A percentile compares a stretch with the other conserved stretches of the same genome.
Evolutionary conservation across 495 filamentous ascomycete genomes (phyloP).

Genomic region (Penicillium canariense): DNA sequence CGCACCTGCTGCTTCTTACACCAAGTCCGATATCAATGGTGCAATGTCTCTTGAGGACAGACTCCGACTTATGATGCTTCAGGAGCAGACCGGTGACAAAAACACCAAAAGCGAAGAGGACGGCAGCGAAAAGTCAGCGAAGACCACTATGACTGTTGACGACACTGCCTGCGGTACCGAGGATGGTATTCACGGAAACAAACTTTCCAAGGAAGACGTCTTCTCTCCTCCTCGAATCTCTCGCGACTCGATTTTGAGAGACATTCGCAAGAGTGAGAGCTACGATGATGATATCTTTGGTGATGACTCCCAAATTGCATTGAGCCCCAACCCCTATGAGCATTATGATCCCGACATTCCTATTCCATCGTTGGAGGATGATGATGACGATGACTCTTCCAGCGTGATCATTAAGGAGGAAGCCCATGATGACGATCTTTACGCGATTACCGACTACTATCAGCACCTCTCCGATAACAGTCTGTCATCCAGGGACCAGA

Average conservation of each 20-base stretch:
- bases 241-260: constrained; percentile 86
- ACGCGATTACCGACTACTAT: constrained; percentile 61
- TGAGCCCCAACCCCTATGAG: constrained; percentile 52
- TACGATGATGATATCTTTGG: constrained; percentile 54
- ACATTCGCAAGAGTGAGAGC: constrained; percentile 70
- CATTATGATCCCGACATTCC: constrained; percentile 79
- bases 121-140: background rate
- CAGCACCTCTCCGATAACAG: constrained; percentile 48
- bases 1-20: constrained; percentile 60
- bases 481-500: constrained; percentile 43
- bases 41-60: constrained; percentile 80
- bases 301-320: constrained; percentile 55
- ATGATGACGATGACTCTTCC: constrained; percentile 56
- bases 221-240: constrained; percentile 73
- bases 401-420: constrained; percentile 70
- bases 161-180: background rate
- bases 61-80: constrained; percentile 77
- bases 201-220: constrained; percentile 14
- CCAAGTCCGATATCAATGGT: constrained; percentile 67
- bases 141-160: background rate
- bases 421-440: constrained; percentile 61
- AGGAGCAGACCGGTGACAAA: constrained; percentile 48
- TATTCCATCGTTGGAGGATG: constrained; percentile 67
- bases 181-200: background rate
- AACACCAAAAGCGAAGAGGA: constrained; percentile 1